A percentile compares a stretch with the other conserved stretches of the same genome.
Evolutionary conservation across 306 rosid species (phyloP).

Genomic region (Sphenostylis stenocarpa): DNA sequence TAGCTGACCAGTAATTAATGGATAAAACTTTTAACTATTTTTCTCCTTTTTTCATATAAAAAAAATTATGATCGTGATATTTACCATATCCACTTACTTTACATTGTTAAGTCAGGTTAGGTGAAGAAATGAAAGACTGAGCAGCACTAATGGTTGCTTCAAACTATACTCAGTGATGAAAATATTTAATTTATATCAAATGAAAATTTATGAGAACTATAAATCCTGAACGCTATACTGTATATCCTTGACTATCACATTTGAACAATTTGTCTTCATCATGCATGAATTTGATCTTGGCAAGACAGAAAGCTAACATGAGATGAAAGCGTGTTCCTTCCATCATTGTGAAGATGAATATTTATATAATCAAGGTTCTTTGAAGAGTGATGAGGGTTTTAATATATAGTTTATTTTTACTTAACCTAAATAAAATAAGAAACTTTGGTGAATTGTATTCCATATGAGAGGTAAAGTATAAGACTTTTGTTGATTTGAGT

Average conservation of each 20-base stretch:
- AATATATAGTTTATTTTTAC: background rate
- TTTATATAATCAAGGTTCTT: background rate
- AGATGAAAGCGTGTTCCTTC: background rate
- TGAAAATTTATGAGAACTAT: too few relatives aligned
- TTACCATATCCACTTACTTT: background rate
- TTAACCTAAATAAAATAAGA: background rate
- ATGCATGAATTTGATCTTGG: background rate
- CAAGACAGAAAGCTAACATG: background rate
- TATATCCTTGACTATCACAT: too few relatives aligned
- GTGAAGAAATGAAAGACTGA: background rate
- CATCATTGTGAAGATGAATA: background rate
- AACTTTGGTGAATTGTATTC: background rate
- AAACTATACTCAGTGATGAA: too few relatives aligned
- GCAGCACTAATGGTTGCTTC: background rate
- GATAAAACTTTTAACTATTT: too few relatives aligned
- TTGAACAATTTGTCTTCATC: conserved; percentile 4
- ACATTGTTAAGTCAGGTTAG: background rate
- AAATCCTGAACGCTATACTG: too few relatives aligned
- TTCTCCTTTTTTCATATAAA: background rate
- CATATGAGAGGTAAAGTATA: background rate
- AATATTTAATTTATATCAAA: too few relatives aligned
- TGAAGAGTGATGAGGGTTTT: background rate
- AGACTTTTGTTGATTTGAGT: background rate
- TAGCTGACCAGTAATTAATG: too few relatives aligned
- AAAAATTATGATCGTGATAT: background rate